Percentiles rank a stretch among this genome's conserved stretches.
Conservation (phyloP, 129 eudicot genomes). For the Deinandra increscens region DNA sequence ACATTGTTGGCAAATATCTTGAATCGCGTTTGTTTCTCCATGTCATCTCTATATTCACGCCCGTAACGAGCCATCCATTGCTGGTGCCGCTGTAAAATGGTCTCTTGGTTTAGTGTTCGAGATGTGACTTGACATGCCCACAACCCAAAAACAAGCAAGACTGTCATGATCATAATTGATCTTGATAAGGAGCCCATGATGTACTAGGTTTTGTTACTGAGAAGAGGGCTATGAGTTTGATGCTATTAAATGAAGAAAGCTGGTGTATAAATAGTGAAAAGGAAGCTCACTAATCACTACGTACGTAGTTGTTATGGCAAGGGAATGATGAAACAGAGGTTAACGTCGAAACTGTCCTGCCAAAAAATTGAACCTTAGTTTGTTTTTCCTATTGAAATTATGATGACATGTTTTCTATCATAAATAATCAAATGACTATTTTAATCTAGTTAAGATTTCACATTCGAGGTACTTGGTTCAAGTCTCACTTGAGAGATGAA, state of each 20-base stretch:
- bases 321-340: background rate
- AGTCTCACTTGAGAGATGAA: too few relatives aligned
- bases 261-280: conserved; percentile 5
- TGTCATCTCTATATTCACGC: conserved; percentile 35
- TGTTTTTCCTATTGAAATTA: background rate
- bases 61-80: conserved; percentile 46
- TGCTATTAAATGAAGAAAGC: background rate
- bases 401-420: too few relatives aligned
- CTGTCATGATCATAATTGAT: background rate
- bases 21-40: conserved; percentile 38
- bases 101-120: conserved; percentile 23
- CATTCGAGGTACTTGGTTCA: too few relatives aligned
- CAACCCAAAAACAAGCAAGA: conserved; percentile 24
- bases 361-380: background rate
- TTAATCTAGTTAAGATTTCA: too few relatives aligned
- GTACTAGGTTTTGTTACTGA: too few relatives aligned
- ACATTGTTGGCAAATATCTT: conserved; percentile 35
- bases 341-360: background rate
- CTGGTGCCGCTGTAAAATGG: conserved; percentile 37
- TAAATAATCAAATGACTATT: too few relatives aligned
- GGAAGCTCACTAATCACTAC: background rate
- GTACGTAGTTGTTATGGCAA: conserved; percentile 21
- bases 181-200: background rate
- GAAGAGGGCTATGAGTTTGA: background rate
- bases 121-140: conserved; percentile 32